Conservation (phyloP, 805 yeast genomes). For the Metschnikowia sp. region DNA sequence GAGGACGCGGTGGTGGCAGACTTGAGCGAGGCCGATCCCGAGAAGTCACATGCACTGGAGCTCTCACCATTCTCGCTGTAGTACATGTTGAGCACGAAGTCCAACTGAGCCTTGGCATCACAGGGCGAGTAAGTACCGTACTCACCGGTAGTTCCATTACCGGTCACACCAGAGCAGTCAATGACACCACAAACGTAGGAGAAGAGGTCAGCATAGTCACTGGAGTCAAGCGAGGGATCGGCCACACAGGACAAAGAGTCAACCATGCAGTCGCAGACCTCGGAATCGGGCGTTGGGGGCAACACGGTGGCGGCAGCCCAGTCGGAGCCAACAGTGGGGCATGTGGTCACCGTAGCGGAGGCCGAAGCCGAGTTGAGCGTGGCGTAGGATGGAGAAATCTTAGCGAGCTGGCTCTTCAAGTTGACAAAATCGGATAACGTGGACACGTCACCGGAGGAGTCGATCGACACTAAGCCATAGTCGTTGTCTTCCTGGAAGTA, state of each 20-base stretch:
- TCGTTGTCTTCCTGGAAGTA: slow-evolving; percentile 73
- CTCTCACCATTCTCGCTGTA: slow-evolving; percentile 39
- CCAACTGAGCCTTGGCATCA: slow-evolving; percentile 32
- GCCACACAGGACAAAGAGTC: slow-evolving; percentile 36
- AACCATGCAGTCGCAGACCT: slow-evolving; percentile 36
- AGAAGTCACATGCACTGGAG: slow-evolving; percentile 60
- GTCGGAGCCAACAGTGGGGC: slow-evolving; percentile 31
- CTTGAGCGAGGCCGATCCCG: slow-evolving; percentile 45
- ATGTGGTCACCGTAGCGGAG: slow-evolving; percentile 30
- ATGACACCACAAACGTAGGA: slow-evolving; percentile 29
- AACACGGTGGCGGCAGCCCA: slow-evolving; percentile 40
- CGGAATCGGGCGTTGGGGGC: slow-evolving; percentile 43
- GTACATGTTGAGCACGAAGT: slow-evolving; percentile 39
- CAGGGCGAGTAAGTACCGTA: slow-evolving; percentile 44
- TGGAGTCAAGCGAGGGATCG: slow-evolving; percentile 22
- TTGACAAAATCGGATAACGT: slow-evolving; percentile 59
- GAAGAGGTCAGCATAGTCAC: slow-evolving; percentile 36
- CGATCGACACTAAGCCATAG: slow-evolving; percentile 67
- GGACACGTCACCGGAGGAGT: slow-evolving; percentile 40
- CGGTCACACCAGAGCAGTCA: slow-evolving; percentile 37
- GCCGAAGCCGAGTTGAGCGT: slow-evolving; percentile 21
- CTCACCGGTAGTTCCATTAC: slow-evolving; percentile 37
- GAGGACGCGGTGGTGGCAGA: slow-evolving; percentile 48
- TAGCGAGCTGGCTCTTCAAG: slow-evolving; percentile 44
- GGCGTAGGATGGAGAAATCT: slow-evolving; percentile 47